Evolutionary conservation across 2,329 filamentous ascomycete species (phyloP).

Genomic region (Botrytis medusae): DNA sequence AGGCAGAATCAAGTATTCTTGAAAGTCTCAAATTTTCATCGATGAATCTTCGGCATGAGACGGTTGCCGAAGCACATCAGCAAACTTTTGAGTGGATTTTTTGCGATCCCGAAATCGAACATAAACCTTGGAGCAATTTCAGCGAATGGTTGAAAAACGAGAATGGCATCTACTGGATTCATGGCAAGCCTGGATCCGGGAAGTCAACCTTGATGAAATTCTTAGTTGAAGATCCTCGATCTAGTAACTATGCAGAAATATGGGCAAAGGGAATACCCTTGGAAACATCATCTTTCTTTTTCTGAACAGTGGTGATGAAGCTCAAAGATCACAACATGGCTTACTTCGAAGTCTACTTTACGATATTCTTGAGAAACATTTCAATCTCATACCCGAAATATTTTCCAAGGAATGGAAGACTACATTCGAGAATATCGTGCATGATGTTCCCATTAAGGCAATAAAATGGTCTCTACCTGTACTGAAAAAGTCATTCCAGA

Average conservation of each 20-base stretch:
- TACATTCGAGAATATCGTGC: not conserved
- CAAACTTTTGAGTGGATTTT: conserved; percentile 26
- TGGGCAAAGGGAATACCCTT: conserved; percentile 35
- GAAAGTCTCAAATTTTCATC: conserved; percentile 18
- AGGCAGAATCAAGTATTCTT: conserved; percentile 1
- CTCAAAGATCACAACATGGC: not conserved
- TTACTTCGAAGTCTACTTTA: not conserved
- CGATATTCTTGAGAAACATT: not conserved
- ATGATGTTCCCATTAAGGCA: not conserved
- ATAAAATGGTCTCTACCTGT: not conserved
- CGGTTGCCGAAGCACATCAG: conserved; percentile 7
- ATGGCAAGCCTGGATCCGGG: conserved; percentile 35
- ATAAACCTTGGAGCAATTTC: conserved; percentile 19
- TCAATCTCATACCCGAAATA: not conserved
- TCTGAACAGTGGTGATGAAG: conserved; percentile 41
- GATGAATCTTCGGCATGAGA: conserved; percentile 18
- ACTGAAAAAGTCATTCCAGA: not conserved
- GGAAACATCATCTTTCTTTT: conserved; percentile 45
- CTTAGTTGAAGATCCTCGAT: conserved; percentile 16
- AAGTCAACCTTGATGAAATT: conserved; percentile 31
- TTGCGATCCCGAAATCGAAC: not conserved
- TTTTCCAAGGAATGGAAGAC: not conserved
- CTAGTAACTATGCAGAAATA: conserved; percentile 22
- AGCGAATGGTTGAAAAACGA: conserved; percentile 20
- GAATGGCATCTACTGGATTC: conserved; percentile 27